These are phyloP conservation scores for Aspergillus sclerotialis DNA, from an alignment of 2,329 filamentous ascomycete species.

Conservation along the genomic window DNA sequence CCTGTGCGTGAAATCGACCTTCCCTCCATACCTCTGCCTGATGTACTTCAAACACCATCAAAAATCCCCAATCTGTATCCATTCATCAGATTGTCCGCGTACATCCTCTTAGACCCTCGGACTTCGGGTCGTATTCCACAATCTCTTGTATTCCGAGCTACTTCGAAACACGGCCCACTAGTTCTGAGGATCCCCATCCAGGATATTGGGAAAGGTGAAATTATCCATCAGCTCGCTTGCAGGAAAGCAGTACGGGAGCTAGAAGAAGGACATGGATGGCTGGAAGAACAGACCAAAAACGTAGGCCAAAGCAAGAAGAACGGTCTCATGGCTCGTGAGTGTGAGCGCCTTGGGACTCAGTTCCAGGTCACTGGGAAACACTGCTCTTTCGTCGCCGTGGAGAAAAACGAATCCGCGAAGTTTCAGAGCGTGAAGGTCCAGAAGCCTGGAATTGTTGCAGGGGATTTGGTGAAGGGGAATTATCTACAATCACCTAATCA, in stretches of 20 bases:
- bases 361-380: conserved; percentile 64
- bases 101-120: conserved; percentile 55
- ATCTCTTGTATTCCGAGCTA: conserved; percentile 54
- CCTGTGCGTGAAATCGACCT: conserved; percentile 42
- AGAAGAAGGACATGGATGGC: conserved; percentile 64
- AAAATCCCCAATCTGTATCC: conserved; percentile 59
- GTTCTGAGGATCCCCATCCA: conserved; percentile 59
- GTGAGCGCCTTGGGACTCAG: conserved; percentile 56
- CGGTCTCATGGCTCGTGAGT: conserved; percentile 59
- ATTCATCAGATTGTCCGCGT: conserved; percentile 59
- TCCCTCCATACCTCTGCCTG: conserved; percentile 47
- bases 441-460: too few species aligned
- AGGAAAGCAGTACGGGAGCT: conserved; percentile 62
- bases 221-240: conserved; percentile 64
- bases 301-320: conserved; percentile 46
- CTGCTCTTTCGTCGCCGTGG: conserved; percentile 66
- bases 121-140: conserved; percentile 42
- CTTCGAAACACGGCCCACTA: conserved; percentile 51
- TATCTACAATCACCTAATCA: too few species aligned
- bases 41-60: conserved; percentile 57
- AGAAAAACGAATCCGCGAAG: conserved; percentile 24
- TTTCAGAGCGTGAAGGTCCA: background rate
- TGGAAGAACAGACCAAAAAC: conserved; percentile 43
- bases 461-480: too few species aligned
- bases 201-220: conserved; percentile 41